Conservation (phyloP, 1,284 basidiomycete genomes). For the Mycena sp. region DNA sequence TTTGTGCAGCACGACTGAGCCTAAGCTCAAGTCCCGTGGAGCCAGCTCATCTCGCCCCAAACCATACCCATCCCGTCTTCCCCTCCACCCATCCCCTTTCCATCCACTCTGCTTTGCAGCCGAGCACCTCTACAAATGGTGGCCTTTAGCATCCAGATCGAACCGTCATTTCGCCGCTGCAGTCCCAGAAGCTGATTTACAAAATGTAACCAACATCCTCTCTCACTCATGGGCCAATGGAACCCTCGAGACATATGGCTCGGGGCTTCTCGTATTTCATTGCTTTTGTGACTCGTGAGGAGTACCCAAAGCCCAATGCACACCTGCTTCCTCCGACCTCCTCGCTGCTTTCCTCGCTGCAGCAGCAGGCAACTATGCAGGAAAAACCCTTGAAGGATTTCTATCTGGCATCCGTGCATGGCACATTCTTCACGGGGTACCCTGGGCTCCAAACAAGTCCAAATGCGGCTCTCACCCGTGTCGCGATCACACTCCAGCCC, state of each 20-base stretch:
- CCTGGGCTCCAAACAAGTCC: too few species aligned
- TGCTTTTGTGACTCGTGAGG: conserved; percentile 29
- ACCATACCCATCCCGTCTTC: not conserved
- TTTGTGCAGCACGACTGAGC: not conserved
- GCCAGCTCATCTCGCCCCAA: not conserved
- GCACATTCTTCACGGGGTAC: too few species aligned
- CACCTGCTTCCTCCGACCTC: too few species aligned
- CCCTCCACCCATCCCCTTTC: not conserved
- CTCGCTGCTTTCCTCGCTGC: too few species aligned
- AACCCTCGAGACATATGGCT: conserved; percentile 16
- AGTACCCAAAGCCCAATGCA: too few species aligned
- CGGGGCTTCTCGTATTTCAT: conserved; percentile 22
- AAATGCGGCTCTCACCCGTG: too few species aligned
- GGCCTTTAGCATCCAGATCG: too few species aligned
- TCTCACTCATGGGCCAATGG: not conserved
- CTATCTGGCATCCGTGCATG: too few species aligned
- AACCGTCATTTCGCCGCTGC: too few species aligned
- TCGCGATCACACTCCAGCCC: too few species aligned
- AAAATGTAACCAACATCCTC: not conserved
- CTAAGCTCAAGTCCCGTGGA: not conserved
- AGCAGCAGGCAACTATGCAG: too few species aligned
- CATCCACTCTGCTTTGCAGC: not conserved
- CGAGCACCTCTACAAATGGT: not conserved
- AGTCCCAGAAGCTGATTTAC: not conserved
- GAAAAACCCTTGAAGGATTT: too few species aligned